These are phyloP conservation scores for Telopea speciosissima DNA, from an alignment of 177 flowering plant species.

Conservation along the genomic window DNA sequence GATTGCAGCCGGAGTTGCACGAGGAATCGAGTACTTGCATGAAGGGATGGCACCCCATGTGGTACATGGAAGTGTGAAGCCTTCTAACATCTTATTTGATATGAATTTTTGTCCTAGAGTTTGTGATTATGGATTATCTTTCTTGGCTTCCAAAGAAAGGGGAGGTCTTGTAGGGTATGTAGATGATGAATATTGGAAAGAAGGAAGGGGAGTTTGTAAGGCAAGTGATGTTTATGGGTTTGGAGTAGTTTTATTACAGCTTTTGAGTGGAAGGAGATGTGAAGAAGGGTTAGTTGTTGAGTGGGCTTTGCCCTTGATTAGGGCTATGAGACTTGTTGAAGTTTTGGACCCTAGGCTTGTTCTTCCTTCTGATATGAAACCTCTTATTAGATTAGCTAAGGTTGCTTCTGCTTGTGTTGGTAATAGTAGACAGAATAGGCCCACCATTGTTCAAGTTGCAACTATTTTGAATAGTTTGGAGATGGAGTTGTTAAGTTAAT, in stretches of 20 bases:
- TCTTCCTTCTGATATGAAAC: conserved; percentile 34
- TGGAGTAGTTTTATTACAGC: conserved; percentile 73
- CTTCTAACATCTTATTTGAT: conserved; percentile 61
- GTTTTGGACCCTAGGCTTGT: conserved; percentile 59
- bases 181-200: conserved; percentile 63
- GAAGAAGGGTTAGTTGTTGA: conserved; percentile 53
- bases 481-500: conserved; percentile 16
- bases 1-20: conserved; percentile 58
- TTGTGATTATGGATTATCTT: conserved; percentile 65
- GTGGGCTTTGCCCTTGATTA: conserved; percentile 77
- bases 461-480: conserved; percentile 60
- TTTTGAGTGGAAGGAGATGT: conserved; percentile 61
- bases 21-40: conserved; percentile 68
- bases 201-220: conserved; percentile 38
- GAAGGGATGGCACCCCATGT: conserved; percentile 44
- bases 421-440: conserved; percentile 60
- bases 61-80: conserved; percentile 68
- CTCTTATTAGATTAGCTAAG: conserved; percentile 55
- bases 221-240: conserved; percentile 79
- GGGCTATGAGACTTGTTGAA: conserved; percentile 42
- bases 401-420: conserved; percentile 81
- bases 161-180: conserved; percentile 55
- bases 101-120: conserved; percentile 41
- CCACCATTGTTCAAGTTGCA: conserved; percentile 55
- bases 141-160: conserved; percentile 48